These are phyloP conservation scores for Oryza meridionalis DNA, from an alignment of 176 grass and related monocot species.

Conservation along the genomic window DNA sequence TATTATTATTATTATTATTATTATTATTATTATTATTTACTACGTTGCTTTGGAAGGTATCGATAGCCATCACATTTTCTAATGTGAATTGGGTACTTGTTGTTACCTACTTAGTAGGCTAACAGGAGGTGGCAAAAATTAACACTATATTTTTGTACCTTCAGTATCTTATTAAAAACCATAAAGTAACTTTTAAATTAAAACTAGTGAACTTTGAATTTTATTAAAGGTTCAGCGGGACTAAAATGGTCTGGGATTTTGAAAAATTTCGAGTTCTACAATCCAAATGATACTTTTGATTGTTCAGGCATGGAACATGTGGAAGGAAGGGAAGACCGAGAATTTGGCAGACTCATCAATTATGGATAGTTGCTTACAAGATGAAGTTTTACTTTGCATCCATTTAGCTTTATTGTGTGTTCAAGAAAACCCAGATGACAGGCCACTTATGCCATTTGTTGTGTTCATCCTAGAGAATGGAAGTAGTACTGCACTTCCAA, in stretches of 20 bases:
- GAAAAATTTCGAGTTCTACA: background rate
- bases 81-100: no score
- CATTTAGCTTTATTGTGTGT: constrained; percentile 56
- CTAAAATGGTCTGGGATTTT: background rate
- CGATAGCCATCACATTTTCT: no score
- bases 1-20: no score
- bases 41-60: no score
- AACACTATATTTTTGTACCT: no score
- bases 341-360: constrained; percentile 43
- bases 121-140: no score
- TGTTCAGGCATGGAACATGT: constrained; percentile 31
- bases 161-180: no score
- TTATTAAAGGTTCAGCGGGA: no score
- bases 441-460: constrained; percentile 45
- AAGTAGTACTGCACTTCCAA: background rate
- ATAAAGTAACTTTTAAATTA: no score
- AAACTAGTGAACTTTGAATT: no score
- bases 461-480: constrained; percentile 45
- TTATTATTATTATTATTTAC: no score
- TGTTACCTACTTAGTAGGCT: no score
- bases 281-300: background rate
- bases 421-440: constrained; percentile 57
- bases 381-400: constrained; percentile 48
- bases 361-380: constrained; percentile 22
- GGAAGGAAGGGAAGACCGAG: constrained; percentile 46